Conservation (phyloP, 129 eudicot genomes). For the Pittosporum tobira region DNA sequence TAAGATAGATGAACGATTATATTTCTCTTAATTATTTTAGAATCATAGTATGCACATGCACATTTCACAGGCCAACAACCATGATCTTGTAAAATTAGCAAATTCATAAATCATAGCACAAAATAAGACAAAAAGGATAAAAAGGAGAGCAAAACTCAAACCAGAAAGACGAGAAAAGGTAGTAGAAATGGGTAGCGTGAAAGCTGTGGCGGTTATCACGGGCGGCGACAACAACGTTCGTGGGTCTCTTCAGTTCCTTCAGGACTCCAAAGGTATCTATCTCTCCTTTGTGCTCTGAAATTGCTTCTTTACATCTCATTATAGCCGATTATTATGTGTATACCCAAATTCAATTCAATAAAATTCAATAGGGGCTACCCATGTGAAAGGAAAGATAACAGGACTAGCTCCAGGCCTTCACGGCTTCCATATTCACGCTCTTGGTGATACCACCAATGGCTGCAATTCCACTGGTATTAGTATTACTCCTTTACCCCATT, state of each 20-base stretch:
- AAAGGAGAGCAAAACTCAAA: not conserved
- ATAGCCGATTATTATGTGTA: not conserved
- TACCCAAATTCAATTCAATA: not conserved
- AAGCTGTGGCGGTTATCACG: conserved; percentile 83
- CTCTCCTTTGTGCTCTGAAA: not conserved
- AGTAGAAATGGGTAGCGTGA: conserved; percentile 48
- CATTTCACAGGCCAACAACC: too few species aligned
- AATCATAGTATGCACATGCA: too few species aligned
- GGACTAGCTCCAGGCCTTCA: conserved; percentile 87
- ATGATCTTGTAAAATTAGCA: too few species aligned
- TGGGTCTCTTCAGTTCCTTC: conserved; percentile 73
- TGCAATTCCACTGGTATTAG: conserved; percentile 79
- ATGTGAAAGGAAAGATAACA: conserved; percentile 57
- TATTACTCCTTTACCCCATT: not conserved
- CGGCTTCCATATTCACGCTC: conserved; percentile 95
- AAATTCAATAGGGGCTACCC: conserved; percentile 40
- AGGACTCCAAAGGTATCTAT: conserved; percentile 37
- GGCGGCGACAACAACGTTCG: conserved; percentile 52
- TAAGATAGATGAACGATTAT: too few species aligned
- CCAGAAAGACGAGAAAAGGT: not conserved
- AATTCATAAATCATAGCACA: too few species aligned
- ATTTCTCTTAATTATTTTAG: too few species aligned
- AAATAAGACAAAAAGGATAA: not conserved
- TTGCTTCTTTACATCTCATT: not conserved
- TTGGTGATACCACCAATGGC: conserved; percentile 97